Conservation (phyloP, 257 asterid species). For the Lycium barbarum region DNA sequence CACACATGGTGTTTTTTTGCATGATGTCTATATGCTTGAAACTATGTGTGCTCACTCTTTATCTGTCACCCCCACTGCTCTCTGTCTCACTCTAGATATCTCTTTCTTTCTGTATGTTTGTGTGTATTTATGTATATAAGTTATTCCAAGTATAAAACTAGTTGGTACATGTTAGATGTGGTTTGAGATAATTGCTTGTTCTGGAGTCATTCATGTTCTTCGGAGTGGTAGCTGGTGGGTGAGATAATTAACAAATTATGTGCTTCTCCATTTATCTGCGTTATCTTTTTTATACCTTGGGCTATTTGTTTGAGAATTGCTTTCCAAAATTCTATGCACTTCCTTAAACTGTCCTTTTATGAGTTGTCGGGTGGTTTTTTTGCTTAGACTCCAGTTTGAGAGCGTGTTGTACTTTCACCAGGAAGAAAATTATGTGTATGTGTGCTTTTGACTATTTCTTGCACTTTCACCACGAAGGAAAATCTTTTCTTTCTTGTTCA, state of each 20-base stretch:
- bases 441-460: too few relatives aligned
- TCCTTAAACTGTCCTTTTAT: too few relatives aligned
- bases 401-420: too few relatives aligned
- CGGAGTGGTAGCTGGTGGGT: background rate
- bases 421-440: too few relatives aligned
- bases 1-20: slow-evolving; percentile 90
- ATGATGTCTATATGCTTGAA: slow-evolving; percentile 61
- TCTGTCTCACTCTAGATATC: slow-evolving; percentile 35
- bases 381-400: too few relatives aligned
- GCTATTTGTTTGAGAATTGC: too few relatives aligned
- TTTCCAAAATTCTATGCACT: too few relatives aligned
- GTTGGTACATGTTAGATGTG: background rate
- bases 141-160: background rate
- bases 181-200: background rate
- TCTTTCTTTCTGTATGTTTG: background rate
- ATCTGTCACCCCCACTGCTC: slow-evolving; percentile 65
- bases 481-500: too few relatives aligned
- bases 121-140: background rate
- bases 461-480: too few relatives aligned
- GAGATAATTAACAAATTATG: background rate
- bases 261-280: background rate
- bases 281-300: too few relatives aligned
- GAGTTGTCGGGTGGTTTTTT: too few relatives aligned
- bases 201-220: background rate
- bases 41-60: slow-evolving; percentile 88